These are phyloP conservation scores for Diversispora epigaea DNA, from an alignment of 192 early-diverging fungal genomes.

Conservation along the genomic window DNA sequence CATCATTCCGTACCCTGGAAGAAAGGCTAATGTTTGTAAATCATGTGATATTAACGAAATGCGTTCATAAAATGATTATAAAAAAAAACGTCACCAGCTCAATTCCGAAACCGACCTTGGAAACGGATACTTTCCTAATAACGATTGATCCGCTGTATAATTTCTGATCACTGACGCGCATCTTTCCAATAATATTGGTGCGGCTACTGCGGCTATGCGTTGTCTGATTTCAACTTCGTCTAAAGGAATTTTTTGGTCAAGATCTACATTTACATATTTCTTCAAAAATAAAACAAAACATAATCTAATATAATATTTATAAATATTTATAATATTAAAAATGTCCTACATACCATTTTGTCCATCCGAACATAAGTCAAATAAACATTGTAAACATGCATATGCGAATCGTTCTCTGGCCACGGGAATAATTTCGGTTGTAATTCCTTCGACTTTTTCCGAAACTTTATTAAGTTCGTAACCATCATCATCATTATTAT, in stretches of 20 bases:
- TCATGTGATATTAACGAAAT: conserved; percentile 10
- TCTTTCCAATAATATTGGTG: conserved; percentile 62
- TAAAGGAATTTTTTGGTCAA: not conserved
- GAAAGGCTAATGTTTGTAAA: conserved; percentile 27
- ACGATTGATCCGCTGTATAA: conserved; percentile 64
- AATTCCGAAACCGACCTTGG: conserved; percentile 52
- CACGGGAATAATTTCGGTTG: conserved; percentile 59
- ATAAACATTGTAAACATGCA: conserved; percentile 60
- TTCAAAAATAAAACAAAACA: not conserved
- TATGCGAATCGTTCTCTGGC: conserved; percentile 68
- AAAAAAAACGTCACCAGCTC: conserved; percentile 33
- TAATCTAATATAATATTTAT: not conserved
- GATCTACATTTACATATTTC: too few species aligned
- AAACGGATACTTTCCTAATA: conserved; percentile 68
- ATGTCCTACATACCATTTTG: conserved; percentile 32
- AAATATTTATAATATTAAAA: not conserved
- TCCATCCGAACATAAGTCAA: conserved; percentile 60
- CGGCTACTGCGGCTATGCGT: conserved; percentile 61
- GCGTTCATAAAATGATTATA: conserved; percentile 33
- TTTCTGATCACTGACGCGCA: conserved; percentile 57
- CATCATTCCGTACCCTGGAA: conserved; percentile 58
- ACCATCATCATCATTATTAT: too few species aligned
- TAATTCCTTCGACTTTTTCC: conserved; percentile 43
- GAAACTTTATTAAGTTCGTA: not conserved
- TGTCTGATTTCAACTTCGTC: conserved; percentile 40